Evolutionary conservation across 2,329 filamentous ascomycete species (phyloP).

Genomic region (Bimuria novae-zelandiae): DNA sequence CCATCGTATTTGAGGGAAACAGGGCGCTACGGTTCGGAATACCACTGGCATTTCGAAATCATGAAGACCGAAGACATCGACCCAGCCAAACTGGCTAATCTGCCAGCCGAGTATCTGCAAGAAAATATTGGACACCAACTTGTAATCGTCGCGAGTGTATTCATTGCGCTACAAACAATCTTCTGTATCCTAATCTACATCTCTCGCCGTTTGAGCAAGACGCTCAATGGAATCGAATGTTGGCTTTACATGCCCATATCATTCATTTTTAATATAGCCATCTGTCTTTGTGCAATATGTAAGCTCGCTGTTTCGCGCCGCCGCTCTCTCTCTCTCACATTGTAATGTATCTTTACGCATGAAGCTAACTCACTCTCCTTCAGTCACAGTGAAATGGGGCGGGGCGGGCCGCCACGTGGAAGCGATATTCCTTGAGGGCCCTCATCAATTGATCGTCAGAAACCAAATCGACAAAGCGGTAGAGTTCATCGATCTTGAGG

Average conservation of each 20-base stretch:
- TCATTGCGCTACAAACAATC: slow-evolving; percentile 5
- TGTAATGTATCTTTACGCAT: background rate
- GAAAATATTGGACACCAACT: slow-evolving; percentile 4
- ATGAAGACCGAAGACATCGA: background rate
- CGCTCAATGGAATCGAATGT: slow-evolving; percentile 7
- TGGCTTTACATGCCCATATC: slow-evolving; percentile 12
- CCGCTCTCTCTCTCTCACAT: background rate
- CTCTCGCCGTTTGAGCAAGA: slow-evolving; percentile 6
- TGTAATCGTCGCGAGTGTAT: background rate
- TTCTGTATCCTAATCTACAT: slow-evolving; percentile 8
- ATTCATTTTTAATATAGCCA: slow-evolving; percentile 4
- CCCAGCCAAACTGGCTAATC: background rate
- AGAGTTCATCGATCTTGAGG: slow-evolving; percentile 5
- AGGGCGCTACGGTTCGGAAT: background rate
- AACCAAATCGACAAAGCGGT: slow-evolving; percentile 7
- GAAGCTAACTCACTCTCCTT: background rate
- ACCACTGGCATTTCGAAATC: background rate
- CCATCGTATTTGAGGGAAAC: background rate
- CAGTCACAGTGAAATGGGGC: slow-evolving; percentile 11
- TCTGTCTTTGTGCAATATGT: slow-evolving; percentile 6
- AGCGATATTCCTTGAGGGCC: background rate
- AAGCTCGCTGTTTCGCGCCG: background rate
- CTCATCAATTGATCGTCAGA: background rate
- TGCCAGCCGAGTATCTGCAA: background rate
- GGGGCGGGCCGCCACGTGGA: slow-evolving; percentile 12